These are phyloP conservation scores for Excoecaria agallocha DNA, from an alignment of 345 rosid species.

Conservation along the genomic window DNA sequence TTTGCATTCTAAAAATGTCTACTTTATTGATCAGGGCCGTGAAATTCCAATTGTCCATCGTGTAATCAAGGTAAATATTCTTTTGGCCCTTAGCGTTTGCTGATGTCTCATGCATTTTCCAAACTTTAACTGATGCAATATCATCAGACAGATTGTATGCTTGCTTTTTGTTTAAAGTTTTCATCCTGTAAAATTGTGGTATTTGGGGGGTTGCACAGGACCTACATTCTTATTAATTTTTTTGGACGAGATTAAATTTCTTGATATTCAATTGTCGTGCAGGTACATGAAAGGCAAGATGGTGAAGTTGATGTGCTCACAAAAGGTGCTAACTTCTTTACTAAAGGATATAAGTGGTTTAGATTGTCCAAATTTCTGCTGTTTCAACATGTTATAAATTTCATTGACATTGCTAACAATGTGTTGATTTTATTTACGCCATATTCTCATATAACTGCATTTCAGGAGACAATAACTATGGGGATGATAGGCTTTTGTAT, in stretches of 20 bases:
- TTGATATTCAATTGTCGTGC: conserved; percentile 16
- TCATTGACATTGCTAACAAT: not conserved
- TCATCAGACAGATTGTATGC: not conserved
- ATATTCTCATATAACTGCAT: not conserved
- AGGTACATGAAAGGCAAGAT: conserved; percentile 87
- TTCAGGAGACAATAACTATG: conserved; percentile 59
- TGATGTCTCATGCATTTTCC: too few species aligned
- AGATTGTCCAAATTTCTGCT: conserved; percentile 1
- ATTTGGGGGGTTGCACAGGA: not conserved
- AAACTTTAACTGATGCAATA: not conserved
- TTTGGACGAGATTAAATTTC: not conserved
- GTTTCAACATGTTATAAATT: not conserved
- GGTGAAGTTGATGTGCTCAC: conserved; percentile 93
- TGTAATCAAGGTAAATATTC: conserved; percentile 69
- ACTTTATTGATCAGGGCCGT: conserved; percentile 64
- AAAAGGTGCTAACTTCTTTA: conserved; percentile 55
- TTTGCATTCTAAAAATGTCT: conserved; percentile 12
- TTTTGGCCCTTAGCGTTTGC: not conserved
- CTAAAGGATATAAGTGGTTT: conserved; percentile 6
- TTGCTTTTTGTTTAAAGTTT: not conserved
- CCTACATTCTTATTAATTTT: not conserved
- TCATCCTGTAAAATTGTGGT: not conserved
- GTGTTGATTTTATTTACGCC: not conserved
- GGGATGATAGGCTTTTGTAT: conserved; percentile 61
- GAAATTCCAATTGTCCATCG: conserved; percentile 97